Evolutionary conservation across 768 basidiomycete genomes (phyloP).

Genomic region (Russula sp.): DNA sequence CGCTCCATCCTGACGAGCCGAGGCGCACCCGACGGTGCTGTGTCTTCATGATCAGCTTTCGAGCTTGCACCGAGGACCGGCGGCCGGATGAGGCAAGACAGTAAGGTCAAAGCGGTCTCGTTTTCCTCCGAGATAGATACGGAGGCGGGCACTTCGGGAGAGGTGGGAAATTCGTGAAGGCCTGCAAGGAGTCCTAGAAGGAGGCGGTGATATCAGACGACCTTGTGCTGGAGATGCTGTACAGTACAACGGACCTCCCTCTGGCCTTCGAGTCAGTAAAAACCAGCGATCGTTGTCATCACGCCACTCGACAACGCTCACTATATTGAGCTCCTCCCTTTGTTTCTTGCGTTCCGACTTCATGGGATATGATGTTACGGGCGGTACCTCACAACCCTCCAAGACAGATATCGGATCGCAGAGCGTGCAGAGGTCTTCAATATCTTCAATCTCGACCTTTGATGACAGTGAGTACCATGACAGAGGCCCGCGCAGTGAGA

Average conservation of each 20-base stretch:
- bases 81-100: conserved; percentile 37
- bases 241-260: conserved; percentile 50
- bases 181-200: conserved; percentile 80
- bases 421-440: conserved; percentile 69
- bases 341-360: conserved; percentile 75
- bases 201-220: conserved; percentile 1
- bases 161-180: conserved; percentile 80
- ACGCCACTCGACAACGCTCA: conserved; percentile 83
- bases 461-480: background rate
- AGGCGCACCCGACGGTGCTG: conserved; percentile 11
- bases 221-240: background rate
- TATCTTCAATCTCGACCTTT: conserved; percentile 40
- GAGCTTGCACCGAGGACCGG: conserved; percentile 20
- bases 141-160: conserved; percentile 45
- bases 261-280: conserved; percentile 74
- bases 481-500: background rate
- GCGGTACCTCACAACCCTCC: conserved; percentile 14
- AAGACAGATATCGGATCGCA: conserved; percentile 53
- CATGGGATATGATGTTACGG: conserved; percentile 83
- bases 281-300: conserved; percentile 48
- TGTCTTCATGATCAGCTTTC: conserved; percentile 1
- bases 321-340: conserved; percentile 77
- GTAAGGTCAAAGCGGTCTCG: conserved; percentile 34
- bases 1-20: conserved; percentile 43
- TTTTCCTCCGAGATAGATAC: conserved; percentile 33